phyloP scores from a whole-genome alignment of 768 basidiomycete genomes.

The Cystofilobasidium macerans region DNA sequence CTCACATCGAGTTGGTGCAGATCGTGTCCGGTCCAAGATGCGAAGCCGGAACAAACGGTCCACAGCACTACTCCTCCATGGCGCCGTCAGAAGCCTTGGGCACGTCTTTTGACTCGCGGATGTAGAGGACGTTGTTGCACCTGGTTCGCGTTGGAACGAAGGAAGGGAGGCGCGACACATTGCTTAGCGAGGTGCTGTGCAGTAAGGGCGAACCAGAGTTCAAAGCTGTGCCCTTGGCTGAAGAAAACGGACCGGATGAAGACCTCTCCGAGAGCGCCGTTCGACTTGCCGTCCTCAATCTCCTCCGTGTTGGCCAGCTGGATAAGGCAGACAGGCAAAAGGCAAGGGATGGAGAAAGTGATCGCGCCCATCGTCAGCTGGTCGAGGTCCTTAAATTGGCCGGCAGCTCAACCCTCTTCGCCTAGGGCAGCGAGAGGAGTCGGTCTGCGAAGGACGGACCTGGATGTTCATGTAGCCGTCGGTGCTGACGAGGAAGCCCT shows the following conservation, averaged over 20 bases:
- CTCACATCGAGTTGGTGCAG: too few species aligned
- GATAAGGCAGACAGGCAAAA: neutral
- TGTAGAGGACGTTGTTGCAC: slow-evolving; percentile 93
- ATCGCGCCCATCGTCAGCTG: slow-evolving; percentile 8
- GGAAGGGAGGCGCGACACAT: neutral
- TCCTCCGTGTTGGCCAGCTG: slow-evolving; percentile 99
- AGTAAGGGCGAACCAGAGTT: too few species aligned
- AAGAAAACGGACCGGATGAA: slow-evolving; percentile 75
- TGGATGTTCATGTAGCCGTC: slow-evolving; percentile 99
- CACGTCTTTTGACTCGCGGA: slow-evolving; percentile 37
- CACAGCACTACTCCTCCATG: neutral
- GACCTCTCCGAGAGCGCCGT: slow-evolving; percentile 93
- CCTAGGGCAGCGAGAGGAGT: too few species aligned
- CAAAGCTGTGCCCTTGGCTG: too few species aligned
- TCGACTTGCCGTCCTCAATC: slow-evolving; percentile 88
- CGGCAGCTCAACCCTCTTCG: too few species aligned
- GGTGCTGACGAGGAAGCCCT: slow-evolving; percentile 95
- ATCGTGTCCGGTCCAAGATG: too few species aligned
- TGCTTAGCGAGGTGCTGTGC: too few species aligned
- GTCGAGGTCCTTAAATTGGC: neutral
- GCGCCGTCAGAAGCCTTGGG: neutral
- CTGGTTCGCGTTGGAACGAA: slow-evolving; percentile 39
- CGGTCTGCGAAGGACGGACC: too few species aligned
- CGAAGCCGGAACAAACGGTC: too few species aligned
- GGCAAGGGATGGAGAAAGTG: neutral